Evolutionary conservation across 2,329 filamentous ascomycete genomes (phyloP).

Genomic region (Bipolaris victoriae): DNA sequence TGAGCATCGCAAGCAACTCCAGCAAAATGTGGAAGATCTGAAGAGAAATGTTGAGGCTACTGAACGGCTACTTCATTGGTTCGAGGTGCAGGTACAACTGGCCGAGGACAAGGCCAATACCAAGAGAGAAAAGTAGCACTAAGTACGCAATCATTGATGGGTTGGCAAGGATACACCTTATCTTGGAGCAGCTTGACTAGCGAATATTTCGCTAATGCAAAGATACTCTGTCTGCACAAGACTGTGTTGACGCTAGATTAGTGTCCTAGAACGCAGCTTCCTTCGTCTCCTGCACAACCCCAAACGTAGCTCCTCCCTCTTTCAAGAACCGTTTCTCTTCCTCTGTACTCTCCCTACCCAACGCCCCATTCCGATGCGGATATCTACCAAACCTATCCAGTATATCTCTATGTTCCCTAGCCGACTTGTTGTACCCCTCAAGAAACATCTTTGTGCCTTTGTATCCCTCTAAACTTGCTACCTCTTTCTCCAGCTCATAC

Average conservation of each 20-base stretch:
- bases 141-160: background rate
- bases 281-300: slow-evolving; percentile 27
- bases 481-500: slow-evolving; percentile 42
- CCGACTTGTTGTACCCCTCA: slow-evolving; percentile 45
- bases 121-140: background rate
- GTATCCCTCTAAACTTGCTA: slow-evolving; percentile 37
- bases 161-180: background rate
- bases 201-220: background rate
- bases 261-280: background rate
- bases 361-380: slow-evolving; percentile 61
- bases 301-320: slow-evolving; percentile 53
- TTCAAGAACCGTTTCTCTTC: slow-evolving; percentile 61
- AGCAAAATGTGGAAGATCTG: slow-evolving; percentile 6
- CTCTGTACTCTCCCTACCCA: slow-evolving; percentile 57
- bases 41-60: slow-evolving; percentile 23
- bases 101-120: slow-evolving; percentile 12
- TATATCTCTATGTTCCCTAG: slow-evolving; percentile 58
- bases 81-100: slow-evolving; percentile 20
- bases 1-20: slow-evolving; percentile 7
- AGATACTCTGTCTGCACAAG: background rate
- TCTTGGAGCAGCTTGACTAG: too few relatives aligned
- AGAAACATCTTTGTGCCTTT: slow-evolving; percentile 38
- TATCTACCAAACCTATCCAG: slow-evolving; percentile 64
- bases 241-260: background rate
- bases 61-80: slow-evolving; percentile 22